Conservation (phyloP, 78 protist species). For the Dictyostelium brefeldianum region DNA sequence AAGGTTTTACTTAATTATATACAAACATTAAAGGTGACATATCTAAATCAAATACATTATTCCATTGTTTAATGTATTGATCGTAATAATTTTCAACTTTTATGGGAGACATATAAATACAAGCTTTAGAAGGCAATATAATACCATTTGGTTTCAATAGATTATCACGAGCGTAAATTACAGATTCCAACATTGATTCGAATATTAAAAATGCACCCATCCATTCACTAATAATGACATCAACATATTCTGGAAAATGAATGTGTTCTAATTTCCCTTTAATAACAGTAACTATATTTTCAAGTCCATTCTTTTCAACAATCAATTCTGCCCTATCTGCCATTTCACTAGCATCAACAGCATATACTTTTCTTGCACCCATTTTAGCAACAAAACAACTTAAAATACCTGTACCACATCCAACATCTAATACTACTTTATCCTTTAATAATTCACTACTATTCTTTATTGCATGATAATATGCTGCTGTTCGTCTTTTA, state of each 20-base stretch:
- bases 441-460: slow-evolving; percentile 57
- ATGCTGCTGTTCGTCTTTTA: slow-evolving; percentile 74
- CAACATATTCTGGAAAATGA: slow-evolving; percentile 80
- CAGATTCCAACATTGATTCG: slow-evolving; percentile 65
- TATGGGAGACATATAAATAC: slow-evolving; percentile 82
- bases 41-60: slow-evolving; percentile 64
- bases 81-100: slow-evolving; percentile 54
- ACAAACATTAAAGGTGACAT: slow-evolving; percentile 76
- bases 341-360: slow-evolving; percentile 92
- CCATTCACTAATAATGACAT: slow-evolving; percentile 89
- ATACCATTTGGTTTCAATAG: slow-evolving; percentile 62
- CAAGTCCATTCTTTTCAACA: slow-evolving; percentile 69
- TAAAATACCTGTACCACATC: slow-evolving; percentile 78
- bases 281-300: slow-evolving; percentile 42
- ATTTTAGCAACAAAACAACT: slow-evolving; percentile 60
- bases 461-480: slow-evolving; percentile 61
- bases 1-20: too few relatives aligned
- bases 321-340: slow-evolving; percentile 73
- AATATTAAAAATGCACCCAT: slow-evolving; percentile 88
- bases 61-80: slow-evolving; percentile 51
- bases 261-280: slow-evolving; percentile 81
- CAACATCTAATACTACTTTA: slow-evolving; percentile 81
- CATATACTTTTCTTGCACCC: slow-evolving; percentile 83
- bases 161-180: slow-evolving; percentile 54
- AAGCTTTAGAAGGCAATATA: slow-evolving; percentile 85